A percentile compares a stretch with the other conserved stretches of the same genome.
Evolutionary conservation across 192 early-diverging fungal species (phyloP).

Genomic region (Linnemannia hyalina): DNA sequence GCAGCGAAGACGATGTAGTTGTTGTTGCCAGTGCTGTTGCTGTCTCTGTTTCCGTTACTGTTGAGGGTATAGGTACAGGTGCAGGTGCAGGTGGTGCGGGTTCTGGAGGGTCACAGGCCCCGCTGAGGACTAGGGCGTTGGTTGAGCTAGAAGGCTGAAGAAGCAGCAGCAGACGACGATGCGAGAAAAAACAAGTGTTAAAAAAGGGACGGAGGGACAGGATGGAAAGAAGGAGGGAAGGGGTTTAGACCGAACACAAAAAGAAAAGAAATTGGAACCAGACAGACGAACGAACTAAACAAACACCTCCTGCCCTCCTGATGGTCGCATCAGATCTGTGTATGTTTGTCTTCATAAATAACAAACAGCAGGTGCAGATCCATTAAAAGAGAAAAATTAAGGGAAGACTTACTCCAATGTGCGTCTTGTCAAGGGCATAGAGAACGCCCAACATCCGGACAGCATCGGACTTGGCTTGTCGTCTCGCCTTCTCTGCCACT

Average conservation of each 20-base stretch:
- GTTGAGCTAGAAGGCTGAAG: constrained; percentile 42
- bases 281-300: not conserved
- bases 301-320: not conserved
- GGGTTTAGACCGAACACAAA: not conserved
- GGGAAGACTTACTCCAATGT: constrained; percentile 36
- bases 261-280: not conserved
- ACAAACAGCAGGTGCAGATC: not conserved
- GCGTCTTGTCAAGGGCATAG: constrained; percentile 53
- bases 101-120: constrained; percentile 34
- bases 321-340: not conserved
- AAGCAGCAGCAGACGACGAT: not conserved
- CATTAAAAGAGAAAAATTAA: not conserved
- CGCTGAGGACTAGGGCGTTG: constrained; percentile 46
- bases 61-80: not conserved
- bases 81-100: not conserved
- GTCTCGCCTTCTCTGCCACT: constrained; percentile 27
- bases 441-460: constrained; percentile 53
- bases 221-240: not conserved
- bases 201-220: not conserved
- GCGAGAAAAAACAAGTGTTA: not conserved
- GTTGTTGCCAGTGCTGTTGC: not conserved
- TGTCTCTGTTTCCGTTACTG: not conserved
- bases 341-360: too few relatives aligned
- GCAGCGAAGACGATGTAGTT: not conserved
- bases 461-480: constrained; percentile 48